Evolutionary conservation across 805 yeast species (phyloP).

Genomic region (Candida methanosorbosa): DNA sequence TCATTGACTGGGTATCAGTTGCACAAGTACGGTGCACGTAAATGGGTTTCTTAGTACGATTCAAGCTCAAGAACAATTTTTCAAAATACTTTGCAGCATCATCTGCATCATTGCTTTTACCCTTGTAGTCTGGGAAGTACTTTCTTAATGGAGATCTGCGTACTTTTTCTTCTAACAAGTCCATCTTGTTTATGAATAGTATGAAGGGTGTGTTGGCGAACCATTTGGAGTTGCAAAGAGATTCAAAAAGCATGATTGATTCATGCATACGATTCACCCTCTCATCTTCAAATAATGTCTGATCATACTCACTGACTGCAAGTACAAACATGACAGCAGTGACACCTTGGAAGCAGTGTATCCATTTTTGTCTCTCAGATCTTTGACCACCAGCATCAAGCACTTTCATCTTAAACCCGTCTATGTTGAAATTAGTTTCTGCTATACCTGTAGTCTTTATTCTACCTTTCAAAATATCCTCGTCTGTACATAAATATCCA

Average conservation of each 20-base stretch:
- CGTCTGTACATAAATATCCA: slow-evolving; percentile 62
- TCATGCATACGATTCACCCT: slow-evolving; percentile 87
- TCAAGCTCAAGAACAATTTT: slow-evolving; percentile 50
- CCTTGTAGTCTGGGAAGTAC: slow-evolving; percentile 73
- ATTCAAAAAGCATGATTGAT: slow-evolving; percentile 73
- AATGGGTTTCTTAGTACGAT: slow-evolving; percentile 60
- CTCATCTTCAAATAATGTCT: slow-evolving; percentile 82
- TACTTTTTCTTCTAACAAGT: slow-evolving; percentile 68
- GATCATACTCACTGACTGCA: slow-evolving; percentile 90
- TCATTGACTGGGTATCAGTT: slow-evolving; percentile 84
- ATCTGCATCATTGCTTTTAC: slow-evolving; percentile 52
- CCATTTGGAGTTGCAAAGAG: slow-evolving; percentile 80
- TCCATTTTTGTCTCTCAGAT: slow-evolving; percentile 88
- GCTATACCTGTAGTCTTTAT: slow-evolving; percentile 95
- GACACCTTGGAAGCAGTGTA: slow-evolving; percentile 86
- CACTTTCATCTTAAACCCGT: slow-evolving; percentile 59
- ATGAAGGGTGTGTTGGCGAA: slow-evolving; percentile 82
- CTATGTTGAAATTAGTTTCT: slow-evolving; percentile 69
- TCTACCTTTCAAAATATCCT: slow-evolving; percentile 82
- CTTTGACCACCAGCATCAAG: slow-evolving; percentile 97
- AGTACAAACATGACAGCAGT: slow-evolving; percentile 82
- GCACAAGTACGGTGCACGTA: slow-evolving; percentile 94
- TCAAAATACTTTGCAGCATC: slow-evolving; percentile 70
- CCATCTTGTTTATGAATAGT: slow-evolving; percentile 82
- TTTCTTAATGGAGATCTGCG: slow-evolving; percentile 53